Evolutionary conservation across 441 rosid species (phyloP), one percentile per base, ranked within the genome.

Genomic region (Metrosideros polymorpha): DNA sequence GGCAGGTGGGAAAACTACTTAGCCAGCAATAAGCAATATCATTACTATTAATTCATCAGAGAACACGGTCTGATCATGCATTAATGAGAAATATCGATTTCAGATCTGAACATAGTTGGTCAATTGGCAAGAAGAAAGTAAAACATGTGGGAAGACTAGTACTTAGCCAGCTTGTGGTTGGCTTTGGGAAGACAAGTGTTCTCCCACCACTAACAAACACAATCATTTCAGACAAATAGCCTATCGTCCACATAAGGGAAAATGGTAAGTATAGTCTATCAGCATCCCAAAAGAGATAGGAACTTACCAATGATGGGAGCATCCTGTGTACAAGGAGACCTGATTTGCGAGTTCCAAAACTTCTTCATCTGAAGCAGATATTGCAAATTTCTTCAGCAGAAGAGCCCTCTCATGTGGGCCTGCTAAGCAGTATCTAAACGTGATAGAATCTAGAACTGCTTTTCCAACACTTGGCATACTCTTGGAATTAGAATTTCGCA

Each of bases 361-460:
- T 86, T 92, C 91, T 85, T 91, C 92, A 87, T 96, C 93, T 63
- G 96, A 91, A 87, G 92, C 88, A 82, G 92, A 92, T 82, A 90
- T 86, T 45, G 94, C 93, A 91, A 96, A 89, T 86, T 96, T 97
- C 92, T 95, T 94, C 71, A 95, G 94, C 83, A 96, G 89, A 82
- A 89, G 84, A 85, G 94, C 93, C 93, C 94, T 93, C 85, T 97
- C 98, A 75, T 92, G 86, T 90, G 91, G 87, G 83, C 91, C 90
- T 89, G 96, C 99, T 77, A 96, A 90, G 90, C 99, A 96, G 89
- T 95, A 95, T 82, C 90, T 93, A 88, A 95, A 95, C 87, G 92
- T 88, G 63, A 89, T 87, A 42, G 87, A 66, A 87, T 95, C 98
- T 29, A 98, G 90, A 86, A 94, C 87, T 52, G 90, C 83, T 89